A percentile compares a stretch with the other conserved stretches of the same genome.
These are phyloP conservation scores for Penicillium maclennaniae DNA, from an alignment of 495 filamentous ascomycete genomes.

Conservation along the genomic window DNA sequence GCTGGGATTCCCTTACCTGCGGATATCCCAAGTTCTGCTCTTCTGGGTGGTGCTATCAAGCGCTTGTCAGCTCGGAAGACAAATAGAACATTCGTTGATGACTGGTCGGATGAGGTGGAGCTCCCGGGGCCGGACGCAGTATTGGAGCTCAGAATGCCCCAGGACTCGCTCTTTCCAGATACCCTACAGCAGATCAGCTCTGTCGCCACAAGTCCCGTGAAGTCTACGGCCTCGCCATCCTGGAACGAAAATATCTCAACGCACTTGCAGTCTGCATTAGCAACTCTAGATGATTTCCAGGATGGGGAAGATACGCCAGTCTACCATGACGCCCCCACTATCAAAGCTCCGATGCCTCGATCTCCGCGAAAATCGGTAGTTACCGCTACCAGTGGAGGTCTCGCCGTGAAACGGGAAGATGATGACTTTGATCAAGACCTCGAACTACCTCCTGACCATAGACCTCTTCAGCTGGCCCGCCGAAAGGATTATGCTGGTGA, in stretches of 20 bases:
- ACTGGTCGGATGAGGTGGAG: slow-evolving; percentile 90
- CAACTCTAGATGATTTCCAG: slow-evolving; percentile 54
- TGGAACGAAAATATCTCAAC: slow-evolving; percentile 29
- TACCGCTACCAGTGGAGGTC: not conserved
- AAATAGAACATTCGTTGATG: slow-evolving; percentile 72
- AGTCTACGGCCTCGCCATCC: slow-evolving; percentile 30
- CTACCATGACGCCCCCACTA: slow-evolving; percentile 62
- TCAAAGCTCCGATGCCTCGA: slow-evolving; percentile 62
- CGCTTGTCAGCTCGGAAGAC: slow-evolving; percentile 77
- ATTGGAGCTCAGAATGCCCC: slow-evolving; percentile 60
- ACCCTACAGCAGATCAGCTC: slow-evolving; percentile 59
- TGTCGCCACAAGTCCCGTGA: slow-evolving; percentile 38
- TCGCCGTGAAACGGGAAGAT: slow-evolving; percentile 37
- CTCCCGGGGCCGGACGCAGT: slow-evolving; percentile 59
- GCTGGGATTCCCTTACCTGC: slow-evolving; percentile 89
- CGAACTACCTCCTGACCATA: slow-evolving; percentile 61
- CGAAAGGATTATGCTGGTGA: slow-evolving; percentile 56
- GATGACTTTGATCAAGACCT: slow-evolving; percentile 78
- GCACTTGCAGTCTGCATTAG: slow-evolving; percentile 23
- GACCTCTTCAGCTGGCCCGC: slow-evolving; percentile 55
- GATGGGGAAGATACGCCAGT: slow-evolving; percentile 60
- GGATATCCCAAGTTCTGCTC: slow-evolving; percentile 88
- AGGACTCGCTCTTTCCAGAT: slow-evolving; percentile 62
- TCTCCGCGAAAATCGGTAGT: slow-evolving; percentile 43
- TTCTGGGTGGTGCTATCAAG: slow-evolving; percentile 93